Base-by-base conservation (phyloP, 2,329 filamentous ascomycete genomes). In the Cladophialophora chaetospira region DNA sequence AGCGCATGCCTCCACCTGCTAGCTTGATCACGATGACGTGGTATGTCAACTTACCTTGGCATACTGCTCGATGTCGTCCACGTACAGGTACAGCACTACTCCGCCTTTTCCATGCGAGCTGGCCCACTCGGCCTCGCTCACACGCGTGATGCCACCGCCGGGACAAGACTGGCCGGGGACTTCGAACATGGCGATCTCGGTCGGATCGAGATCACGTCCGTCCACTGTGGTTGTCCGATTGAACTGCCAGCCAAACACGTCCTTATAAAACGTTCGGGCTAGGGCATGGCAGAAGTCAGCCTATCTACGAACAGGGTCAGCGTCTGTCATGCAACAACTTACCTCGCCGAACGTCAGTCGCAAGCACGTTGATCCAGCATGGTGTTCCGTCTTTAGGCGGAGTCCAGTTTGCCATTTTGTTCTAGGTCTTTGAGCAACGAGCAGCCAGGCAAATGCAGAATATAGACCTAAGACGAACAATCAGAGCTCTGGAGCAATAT, bases 291-390 rank as follows among this genome's bases (percentile, higher is more conserved):
- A 33, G 15, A 10, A 5, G 17, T 47, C 17, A 47, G 28, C 10
- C 10, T 15, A 31, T 15, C 19, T 4, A 13, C 15, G 21, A 13
- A 9, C 17, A 5, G 13, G 45, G 4, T 23, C 5, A 38, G 26
- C 3, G 21, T 33, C n/a, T 26, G 42, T 8, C 9, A 15, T 3
- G 15, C n/a, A 33, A 13, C 36, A n/a, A 35, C 47, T 29, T 40
- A 65, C 63, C 63, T 45, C 64, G 64, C 25, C 40, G 45, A 17
- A 65, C 33, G 38, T 67, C 60, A 6, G 54, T 61, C 28, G 56
- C 65, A 19, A 65, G 57, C 43, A 67, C 58, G 23, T 66, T 63
- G 42, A 66, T 57, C 63, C 63, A 67, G 55, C 63, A 65, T 28
- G 64, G 60, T 23, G 63, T 55, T 17, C 65, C 65, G 29, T 49